These are phyloP conservation scores for Ogataea thermomethanolica DNA, from an alignment of 805 yeast genomes.

Conservation along the genomic window DNA sequence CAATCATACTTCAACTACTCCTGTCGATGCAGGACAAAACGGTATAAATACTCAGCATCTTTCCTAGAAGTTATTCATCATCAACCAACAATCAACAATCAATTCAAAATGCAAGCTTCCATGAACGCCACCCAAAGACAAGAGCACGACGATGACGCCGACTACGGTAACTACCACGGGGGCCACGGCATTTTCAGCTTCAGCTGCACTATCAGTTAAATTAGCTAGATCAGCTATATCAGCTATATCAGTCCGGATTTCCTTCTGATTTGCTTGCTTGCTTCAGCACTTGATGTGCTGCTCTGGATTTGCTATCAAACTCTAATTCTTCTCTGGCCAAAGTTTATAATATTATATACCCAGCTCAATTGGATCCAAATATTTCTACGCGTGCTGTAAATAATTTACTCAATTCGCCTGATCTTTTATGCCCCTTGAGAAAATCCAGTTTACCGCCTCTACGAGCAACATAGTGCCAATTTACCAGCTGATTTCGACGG, in stretches of 20 bases:
- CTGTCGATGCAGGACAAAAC: background rate
- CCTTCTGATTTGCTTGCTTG: too few species aligned
- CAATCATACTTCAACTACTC: background rate
- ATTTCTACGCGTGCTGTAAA: slow-evolving; percentile 1
- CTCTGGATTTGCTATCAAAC: slow-evolving; percentile 1
- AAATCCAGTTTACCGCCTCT: slow-evolving; percentile 27
- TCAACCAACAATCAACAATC: slow-evolving; percentile 1
- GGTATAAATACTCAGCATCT: background rate
- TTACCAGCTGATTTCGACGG: slow-evolving; percentile 27
- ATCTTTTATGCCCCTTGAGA: slow-evolving; percentile 10
- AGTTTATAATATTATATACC: slow-evolving; percentile 3
- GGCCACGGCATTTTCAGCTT: background rate
- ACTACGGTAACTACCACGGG: slow-evolving; percentile 10
- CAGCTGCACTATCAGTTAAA: slow-evolving; percentile 13
- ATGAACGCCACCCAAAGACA: slow-evolving; percentile 13
- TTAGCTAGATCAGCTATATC: too few species aligned
- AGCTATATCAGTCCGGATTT: too few species aligned
- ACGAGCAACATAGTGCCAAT: slow-evolving; percentile 26
- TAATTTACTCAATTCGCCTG: background rate
- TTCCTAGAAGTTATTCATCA: background rate
- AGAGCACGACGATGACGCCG: slow-evolving; percentile 18
- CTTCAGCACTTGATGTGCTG: background rate
- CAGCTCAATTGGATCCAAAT: background rate
- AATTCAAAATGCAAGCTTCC: slow-evolving; percentile 9
- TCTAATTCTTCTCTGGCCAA: slow-evolving; percentile 11